phyloP scores from a whole-genome alignment of 345 rosid genomes.

The Aquilaria yunnanensis region DNA sequence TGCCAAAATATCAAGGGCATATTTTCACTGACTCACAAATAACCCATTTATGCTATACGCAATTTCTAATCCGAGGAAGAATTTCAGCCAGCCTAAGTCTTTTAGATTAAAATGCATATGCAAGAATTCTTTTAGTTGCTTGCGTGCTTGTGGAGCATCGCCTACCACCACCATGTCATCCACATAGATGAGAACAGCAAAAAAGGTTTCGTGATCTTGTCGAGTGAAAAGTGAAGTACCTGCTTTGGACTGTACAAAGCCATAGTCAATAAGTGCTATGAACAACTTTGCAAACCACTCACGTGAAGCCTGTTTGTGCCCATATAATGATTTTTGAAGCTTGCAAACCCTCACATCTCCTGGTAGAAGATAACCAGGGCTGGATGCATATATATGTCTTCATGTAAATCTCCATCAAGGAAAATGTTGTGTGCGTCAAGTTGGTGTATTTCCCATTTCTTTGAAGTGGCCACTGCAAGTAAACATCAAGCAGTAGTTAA shows the following conservation, averaged over 20 bases:
- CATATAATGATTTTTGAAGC: not conserved
- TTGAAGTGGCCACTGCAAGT: not conserved
- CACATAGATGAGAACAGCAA: not conserved
- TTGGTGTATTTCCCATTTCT: not conserved
- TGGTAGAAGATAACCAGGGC: not conserved
- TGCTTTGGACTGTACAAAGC: not conserved
- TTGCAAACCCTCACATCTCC: not conserved
- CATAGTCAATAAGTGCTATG: not conserved
- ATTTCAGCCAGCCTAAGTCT: not conserved
- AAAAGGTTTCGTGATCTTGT: not conserved
- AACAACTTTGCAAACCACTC: not conserved
- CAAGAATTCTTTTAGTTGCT: too few relatives aligned
- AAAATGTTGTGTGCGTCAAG: not conserved
- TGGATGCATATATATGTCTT: constrained; percentile 1
- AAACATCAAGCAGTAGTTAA: not conserved
- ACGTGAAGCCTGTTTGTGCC: not conserved
- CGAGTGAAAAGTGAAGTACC: not conserved
- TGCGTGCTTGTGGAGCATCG: not conserved
- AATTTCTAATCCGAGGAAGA: not conserved
- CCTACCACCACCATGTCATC: not conserved
- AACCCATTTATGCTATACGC: not conserved
- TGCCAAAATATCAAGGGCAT: not conserved
- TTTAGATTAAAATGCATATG: not conserved
- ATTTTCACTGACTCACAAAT: not conserved
- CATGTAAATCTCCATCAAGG: not conserved